Base-by-base conservation (phyloP, 2,329 filamentous ascomycete genomes). In the Trichoderma pleuroti region DNA sequence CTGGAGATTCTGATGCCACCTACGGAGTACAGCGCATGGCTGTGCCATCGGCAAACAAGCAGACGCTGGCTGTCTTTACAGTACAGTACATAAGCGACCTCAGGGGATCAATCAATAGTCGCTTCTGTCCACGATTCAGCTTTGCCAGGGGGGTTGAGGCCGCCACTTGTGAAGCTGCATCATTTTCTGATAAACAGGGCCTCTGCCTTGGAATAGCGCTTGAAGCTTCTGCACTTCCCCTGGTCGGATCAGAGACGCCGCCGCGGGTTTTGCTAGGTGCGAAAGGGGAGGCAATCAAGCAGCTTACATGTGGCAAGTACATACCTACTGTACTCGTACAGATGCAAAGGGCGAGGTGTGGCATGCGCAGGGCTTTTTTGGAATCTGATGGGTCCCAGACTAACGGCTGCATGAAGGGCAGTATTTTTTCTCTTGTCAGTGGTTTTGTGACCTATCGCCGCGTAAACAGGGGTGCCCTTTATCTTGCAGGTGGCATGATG, bases 171-270 rank as follows among this genome's bases (percentile, higher is more conserved):
- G 63, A 66, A 49, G 64, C 36, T 18, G n/a, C 36, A 68, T 46
- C 64, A 60, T 59, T 34, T 42, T 32, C 36, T n/a, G 28, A 49
- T 28, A 60, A 46, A 24, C 36, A 59, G 32, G 39, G 64, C 34
- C 39, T 12, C 14, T 26, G 54, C 36, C 24, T 30, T 49, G 16
- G 30, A 36, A 59, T 49, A 60, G 54, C 39, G 54, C 42, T 68
- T 61, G 56, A 61, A 68, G 66, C 56, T 61, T 68, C 56, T 68
- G 56, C 66, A 34, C 46, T 54, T 24, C 46, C 46, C 62, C 61
- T 59, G 24, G 36, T 32, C 36, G 36, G 9, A n/a, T 68, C 36
- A 54, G 54, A 36, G 24, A 54, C 46, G 63, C 26, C n/a, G 26
- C 65, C 26, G 56, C n/a, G 26, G 65, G 49, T n/a, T 28, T 49